Percentiles rank a stretch among this genome's conserved stretches.
Conservation (phyloP, 1,284 basidiomycete species). For the Moesziomyces sp. region DNA sequence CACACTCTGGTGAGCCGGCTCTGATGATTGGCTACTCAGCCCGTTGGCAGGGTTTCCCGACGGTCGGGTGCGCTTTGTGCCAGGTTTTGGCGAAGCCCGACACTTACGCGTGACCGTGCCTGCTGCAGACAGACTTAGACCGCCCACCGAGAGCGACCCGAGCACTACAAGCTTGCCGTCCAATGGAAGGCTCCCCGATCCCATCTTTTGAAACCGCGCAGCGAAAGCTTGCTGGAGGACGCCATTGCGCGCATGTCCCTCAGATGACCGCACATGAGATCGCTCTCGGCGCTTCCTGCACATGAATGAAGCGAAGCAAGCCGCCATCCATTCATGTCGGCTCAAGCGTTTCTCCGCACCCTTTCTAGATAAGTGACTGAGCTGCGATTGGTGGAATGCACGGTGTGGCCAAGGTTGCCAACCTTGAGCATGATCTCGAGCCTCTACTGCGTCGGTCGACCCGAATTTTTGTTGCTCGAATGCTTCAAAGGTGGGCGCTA, state of each 20-base stretch:
- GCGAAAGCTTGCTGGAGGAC: too few species aligned
- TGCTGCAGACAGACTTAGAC: neutral
- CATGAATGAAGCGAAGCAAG: neutral
- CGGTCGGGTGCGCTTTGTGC: neutral
- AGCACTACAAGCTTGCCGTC: neutral
- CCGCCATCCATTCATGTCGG: neutral
- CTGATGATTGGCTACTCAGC: neutral
- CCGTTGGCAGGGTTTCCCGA: neutral
- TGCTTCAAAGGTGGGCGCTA: too few species aligned
- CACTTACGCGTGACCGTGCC: neutral
- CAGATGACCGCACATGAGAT: neutral
- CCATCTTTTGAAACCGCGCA: too few species aligned
- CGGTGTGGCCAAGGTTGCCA: neutral
- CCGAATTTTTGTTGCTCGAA: too few species aligned
- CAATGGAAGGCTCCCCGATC: too few species aligned
- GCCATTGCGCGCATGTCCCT: too few species aligned
- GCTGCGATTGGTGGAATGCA: constrained; percentile 16
- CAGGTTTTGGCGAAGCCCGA: neutral
- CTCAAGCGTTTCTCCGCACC: constrained; percentile 9
- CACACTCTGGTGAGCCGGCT: neutral
- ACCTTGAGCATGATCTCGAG: neutral
- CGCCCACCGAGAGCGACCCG: neutral
- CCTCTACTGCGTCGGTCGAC: too few species aligned
- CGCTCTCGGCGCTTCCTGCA: neutral
- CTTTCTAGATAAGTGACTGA: constrained; percentile 14